Conservation (phyloP, 495 filamentous ascomycete species). For the Cryomyces minteri region DNA sequence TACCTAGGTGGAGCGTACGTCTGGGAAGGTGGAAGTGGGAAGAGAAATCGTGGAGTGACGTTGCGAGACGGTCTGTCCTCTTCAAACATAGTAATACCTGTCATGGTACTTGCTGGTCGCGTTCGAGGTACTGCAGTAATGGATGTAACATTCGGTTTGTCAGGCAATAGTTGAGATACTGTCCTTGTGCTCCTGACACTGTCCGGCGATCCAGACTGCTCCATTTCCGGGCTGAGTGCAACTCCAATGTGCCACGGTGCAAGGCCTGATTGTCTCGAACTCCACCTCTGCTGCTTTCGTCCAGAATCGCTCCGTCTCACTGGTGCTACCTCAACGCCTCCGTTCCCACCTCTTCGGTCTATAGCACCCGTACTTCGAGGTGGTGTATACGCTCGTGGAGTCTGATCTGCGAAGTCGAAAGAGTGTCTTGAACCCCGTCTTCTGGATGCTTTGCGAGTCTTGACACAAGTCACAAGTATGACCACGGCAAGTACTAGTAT, state of each 20-base stretch:
- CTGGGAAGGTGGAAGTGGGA: not conserved
- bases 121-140: not conserved
- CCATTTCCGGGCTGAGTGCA: not conserved
- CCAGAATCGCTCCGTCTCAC: not conserved
- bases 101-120: conserved; percentile 1
- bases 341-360: not conserved
- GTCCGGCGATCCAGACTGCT: not conserved
- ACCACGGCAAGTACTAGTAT: not conserved
- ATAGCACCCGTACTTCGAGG: not conserved
- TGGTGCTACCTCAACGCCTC: not conserved
- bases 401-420: not conserved
- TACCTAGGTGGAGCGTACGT: not conserved
- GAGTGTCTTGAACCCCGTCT: not conserved
- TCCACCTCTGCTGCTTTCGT: not conserved
- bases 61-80: conserved; percentile 3
- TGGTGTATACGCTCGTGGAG: not conserved
- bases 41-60: not conserved
- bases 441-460: not conserved
- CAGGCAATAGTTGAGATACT: conserved; percentile 7
- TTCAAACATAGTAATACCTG: conserved; percentile 10
- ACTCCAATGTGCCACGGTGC: not conserved
- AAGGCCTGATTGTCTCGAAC: not conserved
- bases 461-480: not conserved
- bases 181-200: conserved; percentile 3
- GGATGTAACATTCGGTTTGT: conserved; percentile 5